Percentiles rank a stretch among this genome's conserved stretches.
These are phyloP conservation scores for Puccinia novopanici DNA, from an alignment of 1,284 basidiomycete species.

Conservation along the genomic window DNA sequence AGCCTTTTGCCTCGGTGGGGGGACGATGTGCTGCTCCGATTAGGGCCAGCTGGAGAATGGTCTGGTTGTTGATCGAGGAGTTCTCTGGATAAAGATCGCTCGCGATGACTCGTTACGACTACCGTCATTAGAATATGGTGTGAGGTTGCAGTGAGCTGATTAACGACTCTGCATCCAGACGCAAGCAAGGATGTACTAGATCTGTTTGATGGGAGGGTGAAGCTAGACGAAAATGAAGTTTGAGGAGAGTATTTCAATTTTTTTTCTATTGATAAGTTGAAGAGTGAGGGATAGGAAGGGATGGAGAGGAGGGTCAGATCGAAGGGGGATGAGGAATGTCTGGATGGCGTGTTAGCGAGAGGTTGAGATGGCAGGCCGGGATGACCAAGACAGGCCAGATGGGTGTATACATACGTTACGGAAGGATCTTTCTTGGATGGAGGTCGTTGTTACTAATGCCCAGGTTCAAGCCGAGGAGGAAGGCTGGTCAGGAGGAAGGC, in stretches of 20 bases:
- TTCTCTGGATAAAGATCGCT: slow-evolving; percentile 39
- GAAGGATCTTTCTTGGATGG: background rate
- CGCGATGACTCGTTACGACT: slow-evolving; percentile 26
- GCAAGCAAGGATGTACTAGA: background rate
- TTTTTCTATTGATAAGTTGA: too few relatives aligned
- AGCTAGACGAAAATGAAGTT: background rate
- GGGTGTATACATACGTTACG: background rate
- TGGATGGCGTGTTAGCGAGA: background rate
- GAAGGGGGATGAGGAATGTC: background rate
- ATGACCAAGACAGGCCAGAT: background rate
- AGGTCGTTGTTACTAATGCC: background rate
- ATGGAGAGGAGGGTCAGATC: background rate
- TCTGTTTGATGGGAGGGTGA: background rate
- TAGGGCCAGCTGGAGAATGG: slow-evolving; percentile 12
- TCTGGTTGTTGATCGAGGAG: background rate
- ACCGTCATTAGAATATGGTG: slow-evolving; percentile 2
- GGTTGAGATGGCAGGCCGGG: background rate
- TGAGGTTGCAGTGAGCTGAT: background rate
- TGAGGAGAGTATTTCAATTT: background rate
- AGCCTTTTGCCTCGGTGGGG: slow-evolving; percentile 6
- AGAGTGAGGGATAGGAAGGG: background rate
- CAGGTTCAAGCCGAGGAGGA: background rate
- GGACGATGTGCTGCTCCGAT: slow-evolving; percentile 29
- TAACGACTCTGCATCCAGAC: background rate
- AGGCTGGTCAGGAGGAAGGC: background rate